phyloP scores from a whole-genome alignment of 78 protist genomes.

The Ministeria vibrans region DNA sequence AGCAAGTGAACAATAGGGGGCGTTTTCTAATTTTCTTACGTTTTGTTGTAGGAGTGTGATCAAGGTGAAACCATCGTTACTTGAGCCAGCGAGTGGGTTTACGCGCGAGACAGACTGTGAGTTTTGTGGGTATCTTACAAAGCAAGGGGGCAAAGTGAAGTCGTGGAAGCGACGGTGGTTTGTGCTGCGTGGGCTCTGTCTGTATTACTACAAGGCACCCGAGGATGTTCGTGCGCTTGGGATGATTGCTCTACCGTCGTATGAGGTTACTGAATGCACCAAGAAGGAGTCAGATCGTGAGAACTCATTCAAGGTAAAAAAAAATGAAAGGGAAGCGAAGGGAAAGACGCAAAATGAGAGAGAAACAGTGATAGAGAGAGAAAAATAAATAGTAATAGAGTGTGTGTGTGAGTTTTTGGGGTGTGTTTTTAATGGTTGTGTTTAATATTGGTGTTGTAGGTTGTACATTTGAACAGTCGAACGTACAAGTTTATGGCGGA shows the following conservation, averaged over 20 bases:
- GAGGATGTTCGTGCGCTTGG: constrained; percentile 2
- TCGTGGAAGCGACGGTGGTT: constrained; percentile 2
- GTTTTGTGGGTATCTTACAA: not conserved
- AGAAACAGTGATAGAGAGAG: no score
- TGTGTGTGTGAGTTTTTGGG: no score
- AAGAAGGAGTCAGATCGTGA: not conserved
- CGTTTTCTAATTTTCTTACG: no score
- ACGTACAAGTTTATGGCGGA: not conserved
- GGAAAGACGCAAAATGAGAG: no score
- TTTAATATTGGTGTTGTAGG: no score
- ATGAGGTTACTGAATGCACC: not conserved
- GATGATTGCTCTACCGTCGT: not conserved
- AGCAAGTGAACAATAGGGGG: no score
- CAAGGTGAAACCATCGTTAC: not conserved
- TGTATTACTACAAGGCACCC: constrained; percentile 13
- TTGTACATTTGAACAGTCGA: no score
- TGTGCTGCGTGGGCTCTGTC: not conserved
- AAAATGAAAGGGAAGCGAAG: not conserved
- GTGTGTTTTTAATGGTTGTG: no score
- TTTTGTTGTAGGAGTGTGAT: no score
- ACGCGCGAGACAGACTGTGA: not conserved
- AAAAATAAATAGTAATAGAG: no score
- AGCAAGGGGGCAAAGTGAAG: not conserved
- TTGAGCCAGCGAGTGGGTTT: not conserved
- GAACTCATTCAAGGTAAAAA: not conserved